phyloP scores from a whole-genome alignment of 345 rosid genomes.

The Boechera retrofracta region DNA sequence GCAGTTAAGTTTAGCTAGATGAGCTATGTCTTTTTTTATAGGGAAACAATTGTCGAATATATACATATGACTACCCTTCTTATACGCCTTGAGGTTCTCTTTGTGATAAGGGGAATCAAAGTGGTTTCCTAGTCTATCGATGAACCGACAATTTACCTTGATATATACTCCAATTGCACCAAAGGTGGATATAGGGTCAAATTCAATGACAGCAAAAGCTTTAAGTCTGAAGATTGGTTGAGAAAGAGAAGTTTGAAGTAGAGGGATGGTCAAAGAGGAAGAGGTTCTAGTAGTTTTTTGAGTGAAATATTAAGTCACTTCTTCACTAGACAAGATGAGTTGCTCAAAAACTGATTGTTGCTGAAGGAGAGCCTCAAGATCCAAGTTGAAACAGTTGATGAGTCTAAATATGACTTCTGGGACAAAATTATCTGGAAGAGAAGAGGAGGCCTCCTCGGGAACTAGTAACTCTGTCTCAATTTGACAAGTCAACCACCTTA shows the following conservation, averaged over 20 bases:
- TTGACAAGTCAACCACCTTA: neutral
- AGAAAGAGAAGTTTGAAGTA: neutral
- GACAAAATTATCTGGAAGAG: too few relatives aligned
- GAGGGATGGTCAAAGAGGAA: neutral
- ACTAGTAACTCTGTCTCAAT: too few relatives aligned
- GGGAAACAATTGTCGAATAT: neutral
- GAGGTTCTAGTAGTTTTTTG: neutral
- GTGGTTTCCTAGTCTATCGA: neutral
- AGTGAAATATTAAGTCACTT: constrained; percentile 10
- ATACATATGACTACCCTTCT: neutral
- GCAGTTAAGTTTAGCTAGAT: neutral
- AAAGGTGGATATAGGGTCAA: neutral
- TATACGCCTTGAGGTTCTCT: too few relatives aligned
- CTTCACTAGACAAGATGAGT: neutral
- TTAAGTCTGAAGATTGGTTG: neutral
- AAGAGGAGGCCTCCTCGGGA: too few relatives aligned
- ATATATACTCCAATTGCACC: too few relatives aligned
- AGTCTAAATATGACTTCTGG: too few relatives aligned
- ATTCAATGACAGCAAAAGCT: neutral
- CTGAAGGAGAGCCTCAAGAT: neutral
- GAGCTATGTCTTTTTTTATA: neutral
- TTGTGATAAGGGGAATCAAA: neutral
- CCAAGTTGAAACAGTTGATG: neutral
- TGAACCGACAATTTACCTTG: neutral
- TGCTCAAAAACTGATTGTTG: neutral